phyloP scores from a whole-genome alignment of 371 early-diverging fungal species.

The Funneliformis caledonium region DNA sequence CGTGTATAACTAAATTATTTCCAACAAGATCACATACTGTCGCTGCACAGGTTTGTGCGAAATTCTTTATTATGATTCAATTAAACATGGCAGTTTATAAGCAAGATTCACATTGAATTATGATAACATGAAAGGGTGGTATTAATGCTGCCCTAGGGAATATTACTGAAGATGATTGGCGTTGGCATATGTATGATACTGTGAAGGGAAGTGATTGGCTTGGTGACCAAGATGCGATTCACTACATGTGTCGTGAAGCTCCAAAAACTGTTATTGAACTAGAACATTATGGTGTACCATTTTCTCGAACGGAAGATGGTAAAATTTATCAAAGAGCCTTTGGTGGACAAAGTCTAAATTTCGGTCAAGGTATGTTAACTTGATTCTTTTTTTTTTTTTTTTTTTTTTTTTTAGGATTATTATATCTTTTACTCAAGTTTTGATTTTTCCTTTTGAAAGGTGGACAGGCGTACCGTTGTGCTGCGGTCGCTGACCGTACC shows the following conservation, averaged over 20 bases:
- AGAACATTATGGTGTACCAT: conserved; percentile 97
- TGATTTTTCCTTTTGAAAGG: conserved; percentile 51
- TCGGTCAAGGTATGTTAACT: conserved; percentile 78
- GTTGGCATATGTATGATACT: conserved; percentile 99
- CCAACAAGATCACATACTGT: conserved; percentile 98
- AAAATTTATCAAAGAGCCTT: conserved; percentile 98
- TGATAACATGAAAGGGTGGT: conserved; percentile 76
- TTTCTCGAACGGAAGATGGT: conserved; percentile 96
- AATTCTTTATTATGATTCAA: neutral
- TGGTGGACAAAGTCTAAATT: conserved; percentile 95
- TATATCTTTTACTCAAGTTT: neutral
- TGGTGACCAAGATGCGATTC: conserved; percentile 98
- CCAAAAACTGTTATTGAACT: conserved; percentile 95
- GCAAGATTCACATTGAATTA: neutral
- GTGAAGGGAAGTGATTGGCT: conserved; percentile 99
- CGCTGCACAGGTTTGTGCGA: conserved; percentile 84
- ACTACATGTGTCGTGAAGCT: conserved; percentile 98
- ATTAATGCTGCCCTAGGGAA: conserved; percentile 99
- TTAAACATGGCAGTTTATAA: neutral
- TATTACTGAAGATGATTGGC: conserved; percentile 99
- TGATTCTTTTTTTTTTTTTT: neutral
- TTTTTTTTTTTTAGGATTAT: neutral
- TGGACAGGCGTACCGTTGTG: conserved; percentile 97
- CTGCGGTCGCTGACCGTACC: conserved; percentile 98
- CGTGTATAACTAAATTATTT: conserved; percentile 98